A percentile compares a stretch with the other conserved stretches of the same genome.
Evolutionary conservation across 345 rosid genomes (phyloP).

Genomic region (Streptanthus diversifolius): DNA sequence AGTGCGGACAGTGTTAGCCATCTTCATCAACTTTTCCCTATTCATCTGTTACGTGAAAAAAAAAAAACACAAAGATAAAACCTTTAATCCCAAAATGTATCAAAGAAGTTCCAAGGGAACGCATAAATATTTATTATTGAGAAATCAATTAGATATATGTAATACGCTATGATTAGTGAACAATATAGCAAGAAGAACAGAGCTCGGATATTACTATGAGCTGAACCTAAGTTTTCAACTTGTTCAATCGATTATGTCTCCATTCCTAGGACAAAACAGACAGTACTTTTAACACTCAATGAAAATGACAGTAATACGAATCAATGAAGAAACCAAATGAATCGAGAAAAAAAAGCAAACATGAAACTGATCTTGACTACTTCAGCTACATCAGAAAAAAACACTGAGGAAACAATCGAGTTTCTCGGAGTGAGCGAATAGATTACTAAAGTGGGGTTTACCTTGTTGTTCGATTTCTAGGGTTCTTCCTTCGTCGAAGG

Average conservation of each 20-base stretch:
- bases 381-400: neutral
- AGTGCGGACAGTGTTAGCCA: constrained; percentile 96
- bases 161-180: neutral
- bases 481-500: constrained; percentile 29
- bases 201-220: neutral
- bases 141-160: neutral
- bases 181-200: neutral
- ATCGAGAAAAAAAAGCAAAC: neutral
- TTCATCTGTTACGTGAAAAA: constrained; percentile 54
- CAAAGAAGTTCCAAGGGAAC: neutral
- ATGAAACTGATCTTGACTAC: neutral
- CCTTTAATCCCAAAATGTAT: neutral
- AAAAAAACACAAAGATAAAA: neutral
- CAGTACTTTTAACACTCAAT: neutral
- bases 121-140: neutral
- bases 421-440: neutral
- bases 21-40: constrained; percentile 81
- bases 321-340: neutral
- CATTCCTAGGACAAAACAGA: neutral
- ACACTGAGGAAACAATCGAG: neutral
- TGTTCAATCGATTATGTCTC: neutral
- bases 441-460: neutral
- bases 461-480: constrained; percentile 32
- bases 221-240: neutral
- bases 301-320: neutral